Percentiles rank a stretch among this genome's conserved stretches.
These are phyloP conservation scores for Fusarium proliferatum DNA, from an alignment of 2,329 filamentous ascomycete genomes.

Conservation along the genomic window DNA sequence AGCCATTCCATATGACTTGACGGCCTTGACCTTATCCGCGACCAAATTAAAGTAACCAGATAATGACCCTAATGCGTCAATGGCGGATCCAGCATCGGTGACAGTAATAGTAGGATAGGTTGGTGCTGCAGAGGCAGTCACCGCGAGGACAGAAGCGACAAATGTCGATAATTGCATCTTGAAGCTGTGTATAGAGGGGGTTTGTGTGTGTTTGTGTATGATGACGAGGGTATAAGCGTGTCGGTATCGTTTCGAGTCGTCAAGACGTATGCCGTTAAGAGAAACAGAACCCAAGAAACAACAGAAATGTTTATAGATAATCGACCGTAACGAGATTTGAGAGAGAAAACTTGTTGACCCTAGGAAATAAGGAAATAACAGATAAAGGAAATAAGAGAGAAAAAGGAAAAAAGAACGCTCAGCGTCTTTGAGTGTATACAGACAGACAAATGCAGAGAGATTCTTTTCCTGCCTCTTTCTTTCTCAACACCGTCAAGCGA, in stretches of 20 bases:
- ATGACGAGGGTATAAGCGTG: conserved; percentile 1
- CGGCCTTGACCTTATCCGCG: conserved; percentile 64
- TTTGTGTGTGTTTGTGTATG: not conserved
- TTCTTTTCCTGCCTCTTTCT: conserved; percentile 37
- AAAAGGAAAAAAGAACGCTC: conserved; percentile 33
- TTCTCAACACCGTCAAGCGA: conserved; percentile 19
- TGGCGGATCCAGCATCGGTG: conserved; percentile 51
- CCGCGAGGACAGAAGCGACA: conserved; percentile 57
- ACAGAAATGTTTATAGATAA: conserved; percentile 20
- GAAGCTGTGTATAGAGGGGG: conserved; percentile 22
- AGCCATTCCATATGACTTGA: conserved; percentile 53
- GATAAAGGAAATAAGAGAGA: conserved; percentile 34
- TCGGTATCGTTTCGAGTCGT: conserved; percentile 29
- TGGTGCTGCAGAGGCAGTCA: conserved; percentile 61
- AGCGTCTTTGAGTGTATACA: conserved; percentile 33
- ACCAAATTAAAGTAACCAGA: conserved; percentile 71
- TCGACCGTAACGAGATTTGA: conserved; percentile 20
- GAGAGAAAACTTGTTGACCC: conserved; percentile 18
- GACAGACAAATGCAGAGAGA: conserved; percentile 34
- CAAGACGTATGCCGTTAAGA: conserved; percentile 26
- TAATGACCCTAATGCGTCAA: conserved; percentile 58
- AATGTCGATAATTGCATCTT: conserved; percentile 64
- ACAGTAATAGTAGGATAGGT: conserved; percentile 52
- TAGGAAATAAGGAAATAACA: conserved; percentile 43
- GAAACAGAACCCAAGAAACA: conserved; percentile 26